Conservation (phyloP, 78 protist species). For the Creolimax fragrantissima region DNA sequence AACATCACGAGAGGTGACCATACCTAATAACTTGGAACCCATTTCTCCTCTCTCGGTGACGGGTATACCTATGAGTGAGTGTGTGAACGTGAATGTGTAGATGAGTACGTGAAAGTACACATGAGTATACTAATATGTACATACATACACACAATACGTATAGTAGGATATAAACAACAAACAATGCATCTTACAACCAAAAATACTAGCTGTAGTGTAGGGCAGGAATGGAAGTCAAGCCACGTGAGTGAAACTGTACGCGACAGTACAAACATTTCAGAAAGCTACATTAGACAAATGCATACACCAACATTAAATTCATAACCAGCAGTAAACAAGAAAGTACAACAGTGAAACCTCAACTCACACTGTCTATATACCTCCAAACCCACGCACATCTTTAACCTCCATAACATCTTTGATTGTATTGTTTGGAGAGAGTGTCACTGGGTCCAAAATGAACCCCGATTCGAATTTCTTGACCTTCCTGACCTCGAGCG, state of each 20-base stretch:
- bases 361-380: too few species aligned
- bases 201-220: too few species aligned
- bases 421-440: slow-evolving; percentile 51
- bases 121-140: not conserved
- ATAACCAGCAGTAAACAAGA: too few species aligned
- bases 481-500: not conserved
- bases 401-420: slow-evolving; percentile 57
- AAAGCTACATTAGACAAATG: too few species aligned
- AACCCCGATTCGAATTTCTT: slow-evolving; percentile 62
- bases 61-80: not conserved
- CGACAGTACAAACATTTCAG: too few species aligned
- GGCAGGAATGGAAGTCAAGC: too few species aligned
- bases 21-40: slow-evolving; percentile 68
- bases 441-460: slow-evolving; percentile 66
- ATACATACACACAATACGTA: not conserved
- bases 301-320: too few species aligned
- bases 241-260: too few species aligned
- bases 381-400: slow-evolving; percentile 62
- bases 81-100: not conserved
- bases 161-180: too few species aligned
- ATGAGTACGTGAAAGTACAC: not conserved
- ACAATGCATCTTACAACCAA: too few species aligned
- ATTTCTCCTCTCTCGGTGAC: slow-evolving; percentile 32
- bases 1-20: slow-evolving; percentile 76
- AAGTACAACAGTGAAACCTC: too few species aligned